Evolutionary conservation across 176 grass and related monocot genomes (phyloP).

Genomic region (Calamus simplicifolius): DNA sequence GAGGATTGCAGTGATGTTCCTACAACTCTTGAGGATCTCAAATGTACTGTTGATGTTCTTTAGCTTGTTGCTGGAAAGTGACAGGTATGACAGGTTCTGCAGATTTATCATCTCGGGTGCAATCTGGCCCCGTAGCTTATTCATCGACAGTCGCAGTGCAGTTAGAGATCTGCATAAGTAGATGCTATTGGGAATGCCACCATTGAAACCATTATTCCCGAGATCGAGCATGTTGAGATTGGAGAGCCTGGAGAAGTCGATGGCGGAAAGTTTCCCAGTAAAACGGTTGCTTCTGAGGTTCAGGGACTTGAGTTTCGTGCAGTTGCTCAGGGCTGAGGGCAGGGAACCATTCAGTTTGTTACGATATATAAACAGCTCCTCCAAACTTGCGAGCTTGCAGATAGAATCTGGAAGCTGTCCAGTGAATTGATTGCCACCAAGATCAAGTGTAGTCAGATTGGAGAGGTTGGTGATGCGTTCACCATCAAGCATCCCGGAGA

Average conservation of each 20-base stretch:
- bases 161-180: constrained; percentile 53
- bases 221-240: constrained; percentile 56
- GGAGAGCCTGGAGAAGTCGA: constrained; percentile 44
- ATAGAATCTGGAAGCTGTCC: constrained; percentile 1
- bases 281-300: constrained; percentile 58
- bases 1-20: constrained; percentile 27
- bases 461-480: too few species aligned
- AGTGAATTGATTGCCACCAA: too few species aligned
- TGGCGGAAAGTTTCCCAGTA: constrained; percentile 29
- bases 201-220: constrained; percentile 43
- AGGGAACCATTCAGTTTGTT: constrained; percentile 48
- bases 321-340: constrained; percentile 43
- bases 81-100: constrained; percentile 47
- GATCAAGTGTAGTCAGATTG: too few species aligned
- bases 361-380: constrained; percentile 34
- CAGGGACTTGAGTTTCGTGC: constrained; percentile 43
- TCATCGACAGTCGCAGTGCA: constrained; percentile 52
- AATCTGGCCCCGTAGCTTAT: constrained; percentile 40
- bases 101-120: constrained; percentile 49
- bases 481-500: constrained; percentile 1
- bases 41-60: constrained; percentile 51
- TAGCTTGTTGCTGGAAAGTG: constrained; percentile 45
- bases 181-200: constrained; percentile 57
- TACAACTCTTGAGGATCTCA: constrained; percentile 47
- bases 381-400: constrained; percentile 38